Percentiles rank a stretch among this genome's conserved stretches.
Evolutionary conservation across 2,329 filamentous ascomycete species (phyloP).

Genomic region (Monosporascus sp.): DNA sequence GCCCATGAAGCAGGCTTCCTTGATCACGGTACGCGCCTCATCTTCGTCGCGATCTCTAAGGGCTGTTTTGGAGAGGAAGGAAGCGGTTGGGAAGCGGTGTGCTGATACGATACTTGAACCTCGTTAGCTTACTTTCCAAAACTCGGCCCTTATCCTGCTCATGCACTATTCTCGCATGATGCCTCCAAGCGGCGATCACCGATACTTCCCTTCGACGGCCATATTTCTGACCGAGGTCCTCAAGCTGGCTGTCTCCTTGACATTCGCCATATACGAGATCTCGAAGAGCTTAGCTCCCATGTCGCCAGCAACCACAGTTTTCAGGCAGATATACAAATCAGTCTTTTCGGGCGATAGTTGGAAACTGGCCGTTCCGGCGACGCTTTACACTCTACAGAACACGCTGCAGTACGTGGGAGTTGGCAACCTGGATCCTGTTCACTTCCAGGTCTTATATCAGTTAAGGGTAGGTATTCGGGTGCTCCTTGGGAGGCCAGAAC

Average conservation of each 20-base stretch:
- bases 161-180: slow-evolving; percentile 95
- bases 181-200: slow-evolving; percentile 75
- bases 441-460: slow-evolving; percentile 91
- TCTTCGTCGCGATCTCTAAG: slow-evolving; percentile 1
- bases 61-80: too few relatives aligned
- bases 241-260: slow-evolving; percentile 81
- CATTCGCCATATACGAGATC: slow-evolving; percentile 82
- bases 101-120: too few relatives aligned
- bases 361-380: slow-evolving; percentile 87
- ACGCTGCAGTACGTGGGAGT: slow-evolving; percentile 90
- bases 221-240: slow-evolving; percentile 91
- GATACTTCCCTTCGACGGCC: slow-evolving; percentile 90
- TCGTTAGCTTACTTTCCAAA: slow-evolving; percentile 69
- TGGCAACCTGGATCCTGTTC: slow-evolving; percentile 84
- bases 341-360: slow-evolving; percentile 90
- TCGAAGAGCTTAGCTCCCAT: slow-evolving; percentile 72
- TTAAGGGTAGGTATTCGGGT: slow-evolving; percentile 59
- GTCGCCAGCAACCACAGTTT: slow-evolving; percentile 73
- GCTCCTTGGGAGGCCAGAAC: not conserved
- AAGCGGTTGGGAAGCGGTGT: too few relatives aligned
- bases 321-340: slow-evolving; percentile 70
- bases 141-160: slow-evolving; percentile 73
- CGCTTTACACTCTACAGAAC: slow-evolving; percentile 87
- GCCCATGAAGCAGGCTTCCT: slow-evolving; percentile 63
- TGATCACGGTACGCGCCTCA: slow-evolving; percentile 51